Conservation (phyloP, 2,329 filamentous ascomycete species). For the Fusarium sp. region DNA sequence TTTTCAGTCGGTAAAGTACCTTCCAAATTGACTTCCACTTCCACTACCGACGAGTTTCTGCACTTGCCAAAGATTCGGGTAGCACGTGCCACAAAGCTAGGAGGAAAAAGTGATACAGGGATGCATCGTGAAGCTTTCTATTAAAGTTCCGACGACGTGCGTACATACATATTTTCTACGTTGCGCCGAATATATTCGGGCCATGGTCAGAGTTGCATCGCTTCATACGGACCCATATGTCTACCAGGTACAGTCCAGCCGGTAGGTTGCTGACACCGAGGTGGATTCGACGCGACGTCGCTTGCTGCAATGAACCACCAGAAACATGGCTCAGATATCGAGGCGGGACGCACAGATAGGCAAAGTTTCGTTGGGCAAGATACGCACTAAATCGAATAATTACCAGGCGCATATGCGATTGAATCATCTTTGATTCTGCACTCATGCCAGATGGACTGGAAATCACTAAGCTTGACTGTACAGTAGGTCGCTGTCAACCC, state of each 20-base stretch:
- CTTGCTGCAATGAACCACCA: conserved; percentile 1
- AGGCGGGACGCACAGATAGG: not conserved
- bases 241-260: not conserved
- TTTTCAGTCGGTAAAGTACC: not conserved
- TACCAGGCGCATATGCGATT: not conserved
- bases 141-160: not conserved
- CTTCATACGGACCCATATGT: not conserved
- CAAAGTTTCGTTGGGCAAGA: not conserved
- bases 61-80: not conserved
- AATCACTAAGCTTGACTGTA: not conserved
- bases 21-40: conserved; percentile 4
- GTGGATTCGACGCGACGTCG: conserved; percentile 7
- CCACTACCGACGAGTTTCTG: conserved; percentile 5
- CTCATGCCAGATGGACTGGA: conserved; percentile 31
- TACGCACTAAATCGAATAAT: not conserved
- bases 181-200: conserved; percentile 2
- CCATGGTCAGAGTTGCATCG: not conserved
- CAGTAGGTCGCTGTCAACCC: conserved; percentile 7
- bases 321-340: conserved; percentile 5
- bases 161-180: not conserved
- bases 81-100: conserved; percentile 11
- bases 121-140: not conserved
- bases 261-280: conserved; percentile 5
- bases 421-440: conserved; percentile 2
- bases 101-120: not conserved